phyloP scores from a whole-genome alignment of 176 grass and related monocot species.

The Cenchrus fungigraminus region DNA sequence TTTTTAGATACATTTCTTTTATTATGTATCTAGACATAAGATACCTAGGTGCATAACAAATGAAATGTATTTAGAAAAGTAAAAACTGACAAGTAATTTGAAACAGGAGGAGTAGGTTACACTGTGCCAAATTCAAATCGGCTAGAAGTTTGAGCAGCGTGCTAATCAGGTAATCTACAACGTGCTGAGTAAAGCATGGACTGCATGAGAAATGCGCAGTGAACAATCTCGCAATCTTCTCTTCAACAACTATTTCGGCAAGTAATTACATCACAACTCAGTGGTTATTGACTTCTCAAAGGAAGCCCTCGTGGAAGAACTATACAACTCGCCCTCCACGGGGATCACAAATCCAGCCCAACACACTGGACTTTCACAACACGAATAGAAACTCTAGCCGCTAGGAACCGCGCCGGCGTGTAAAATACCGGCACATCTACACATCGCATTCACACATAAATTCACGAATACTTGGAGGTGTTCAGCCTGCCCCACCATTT shows the following conservation, averaged over 20 bases:
- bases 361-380: slow-evolving; percentile 43
- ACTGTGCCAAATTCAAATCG: not conserved
- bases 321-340: slow-evolving; percentile 55
- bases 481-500: slow-evolving; percentile 94
- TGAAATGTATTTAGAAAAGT: no score
- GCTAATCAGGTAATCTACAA: not conserved
- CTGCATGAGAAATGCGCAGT: not conserved
- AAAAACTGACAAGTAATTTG: no score
- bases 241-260: slow-evolving; percentile 39
- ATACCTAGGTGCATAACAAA: no score
- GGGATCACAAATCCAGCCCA: slow-evolving; percentile 50
- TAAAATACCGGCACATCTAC: slow-evolving; percentile 41
- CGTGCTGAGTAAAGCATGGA: not conserved
- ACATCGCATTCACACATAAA: not conserved
- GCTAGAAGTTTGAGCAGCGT: not conserved
- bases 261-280: slow-evolving; percentile 65
- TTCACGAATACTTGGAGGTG: slow-evolving; percentile 73
- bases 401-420: slow-evolving; percentile 29
- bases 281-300: slow-evolving; percentile 35
- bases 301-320: slow-evolving; percentile 47
- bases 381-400: slow-evolving; percentile 17
- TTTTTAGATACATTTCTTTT: no score
- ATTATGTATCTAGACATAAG: no score
- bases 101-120: not conserved
- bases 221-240: slow-evolving; percentile 44